Base-by-base conservation (phyloP, 345 rosid genomes). In the Noccaea caerulescens region DNA sequence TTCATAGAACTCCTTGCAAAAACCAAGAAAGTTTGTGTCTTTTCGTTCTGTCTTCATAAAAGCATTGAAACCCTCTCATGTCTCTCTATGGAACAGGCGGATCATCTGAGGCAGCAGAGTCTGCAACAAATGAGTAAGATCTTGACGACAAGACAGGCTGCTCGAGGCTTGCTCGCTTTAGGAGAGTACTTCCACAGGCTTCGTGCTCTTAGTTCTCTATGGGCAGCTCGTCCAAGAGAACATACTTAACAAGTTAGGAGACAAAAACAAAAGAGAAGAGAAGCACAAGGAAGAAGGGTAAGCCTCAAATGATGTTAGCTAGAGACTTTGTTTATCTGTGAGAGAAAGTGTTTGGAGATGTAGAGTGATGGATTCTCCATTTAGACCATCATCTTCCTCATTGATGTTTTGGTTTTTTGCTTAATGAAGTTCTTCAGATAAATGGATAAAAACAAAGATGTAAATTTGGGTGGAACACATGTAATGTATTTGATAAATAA, bases 161-260 rank as follows among this genome's bases (percentile, higher is more conserved):
- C 99, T 56, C 84, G 88, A 58, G 98, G 88, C 9, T 79, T 91
- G 53, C 93, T 94, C 7, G 89, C 84, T 12, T 71, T 91, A 67
- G 91, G 93, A 42, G 91, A 89, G 58, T 93, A 89, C 71, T 88
- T 85, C 71, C 85, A 82, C 52, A 86, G 93, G 51, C 95, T 94
- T 12, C 96, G 99, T 74, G 96, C 98, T 45, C 88, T 94, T 9
- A 91, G 93, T 68, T 86, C 96, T 6, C 98, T 94, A 5, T 94
- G 96, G 92, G 80, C 96, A 43, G 92, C 97, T 68, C 91, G 93
- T 44, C 93, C 97, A 53, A 77, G 63, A 25, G 95, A 86, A 69
- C 71, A 76, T 10, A 68, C 86, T 62, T 86, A 75, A 57, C 46
- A 65, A 59, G 46, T 8, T 52, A n/a, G 65, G 45, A 50, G 59